Base-by-base conservation (phyloP, 345 rosid species). In the Citrus maxima region DNA sequence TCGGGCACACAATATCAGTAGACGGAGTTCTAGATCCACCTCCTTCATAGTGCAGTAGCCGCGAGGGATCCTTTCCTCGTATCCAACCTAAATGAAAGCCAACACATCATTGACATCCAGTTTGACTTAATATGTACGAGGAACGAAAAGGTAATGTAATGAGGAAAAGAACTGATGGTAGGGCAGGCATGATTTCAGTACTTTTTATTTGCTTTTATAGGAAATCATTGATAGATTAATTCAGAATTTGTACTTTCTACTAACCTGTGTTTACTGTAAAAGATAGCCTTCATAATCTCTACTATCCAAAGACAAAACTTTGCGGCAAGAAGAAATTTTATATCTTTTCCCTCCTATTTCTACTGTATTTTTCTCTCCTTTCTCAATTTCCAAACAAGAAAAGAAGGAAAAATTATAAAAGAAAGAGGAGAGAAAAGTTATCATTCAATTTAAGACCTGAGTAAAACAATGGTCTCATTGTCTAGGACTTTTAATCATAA, bases 1-100 rank as follows among this genome's bases (percentile, higher is more conserved):
- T 96, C 18, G 99, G 99, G 82, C 99, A 96, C 34, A 96, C 87
- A 34, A 96, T 86, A 84, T 96, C 99, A 65, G 99, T 96, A 71
- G 98, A 96, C 35, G 84, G 28, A 70, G 98, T 96, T 83, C 95
- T 89, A 72, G 99, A 92, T 64, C 98, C 98, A 77, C 99, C 99
- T 70, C 99, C 99, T 85, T 96, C 99, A 81, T 96, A 96, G 83
- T 96, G 99, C 70, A 96, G 32, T 71, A 93, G 67, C 69, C 99
- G 89, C 19, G 97, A 88, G 42, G 92, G 82, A 79, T 96, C 99
- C 86, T 80, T 96, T 83, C 84, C 98, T 77, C 97, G 89, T 79
- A 94, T 70, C 98, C 98, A 96, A 75, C 99, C 98, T 96, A 84
- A 67, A 81, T 60, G 67, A 81, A 68, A 84, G 61, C 46, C 73